Percentiles rank a stretch among this genome's conserved stretches.
Evolutionary conservation across 2,329 filamentous ascomycete genomes (phyloP).

Genomic region (Aspergillus fumigatiaffinis): DNA sequence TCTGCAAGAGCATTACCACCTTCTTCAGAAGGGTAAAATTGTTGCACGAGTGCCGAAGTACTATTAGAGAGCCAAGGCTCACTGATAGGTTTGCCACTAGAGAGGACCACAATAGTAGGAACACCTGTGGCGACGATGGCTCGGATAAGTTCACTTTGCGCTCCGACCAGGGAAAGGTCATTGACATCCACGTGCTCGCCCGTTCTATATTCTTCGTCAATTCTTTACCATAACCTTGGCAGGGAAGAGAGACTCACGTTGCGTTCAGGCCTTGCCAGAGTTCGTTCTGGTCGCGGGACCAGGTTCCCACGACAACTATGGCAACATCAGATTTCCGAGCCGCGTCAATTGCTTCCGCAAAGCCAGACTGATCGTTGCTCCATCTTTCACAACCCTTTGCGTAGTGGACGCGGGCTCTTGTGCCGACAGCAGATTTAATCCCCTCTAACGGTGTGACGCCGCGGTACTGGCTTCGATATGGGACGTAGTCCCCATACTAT

Average conservation of each 20-base stretch:
- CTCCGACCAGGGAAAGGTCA: constrained; percentile 64
- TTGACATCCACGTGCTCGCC: constrained; percentile 69
- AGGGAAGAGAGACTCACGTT: constrained; percentile 41
- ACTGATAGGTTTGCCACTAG: constrained; percentile 67
- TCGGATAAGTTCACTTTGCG: constrained; percentile 62
- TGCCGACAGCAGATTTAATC: constrained; percentile 55
- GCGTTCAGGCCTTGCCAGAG: constrained; percentile 69
- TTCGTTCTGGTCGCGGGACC: constrained; percentile 68
- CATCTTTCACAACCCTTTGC: constrained; percentile 68
- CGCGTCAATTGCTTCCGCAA: constrained; percentile 61
- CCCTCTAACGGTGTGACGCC: constrained; percentile 69
- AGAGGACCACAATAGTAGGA: constrained; percentile 65
- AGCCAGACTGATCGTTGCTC: constrained; percentile 66
- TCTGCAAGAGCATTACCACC: constrained; percentile 64
- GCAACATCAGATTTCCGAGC: constrained; percentile 67
- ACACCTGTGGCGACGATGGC: constrained; percentile 65
- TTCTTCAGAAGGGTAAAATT: constrained; percentile 70
- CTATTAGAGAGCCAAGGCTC: constrained; percentile 67
- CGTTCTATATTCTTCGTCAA: constrained; percentile 36
- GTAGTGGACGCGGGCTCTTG: constrained; percentile 59
- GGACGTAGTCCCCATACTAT: constrained; percentile 70
- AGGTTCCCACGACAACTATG: constrained; percentile 70
- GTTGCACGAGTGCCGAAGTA: constrained; percentile 64
- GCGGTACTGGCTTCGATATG: constrained; percentile 58
- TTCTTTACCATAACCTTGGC: too few relatives aligned